Base-by-base conservation (phyloP, 1,284 basidiomycete genomes). In the Coniferiporia sulphurascens region DNA sequence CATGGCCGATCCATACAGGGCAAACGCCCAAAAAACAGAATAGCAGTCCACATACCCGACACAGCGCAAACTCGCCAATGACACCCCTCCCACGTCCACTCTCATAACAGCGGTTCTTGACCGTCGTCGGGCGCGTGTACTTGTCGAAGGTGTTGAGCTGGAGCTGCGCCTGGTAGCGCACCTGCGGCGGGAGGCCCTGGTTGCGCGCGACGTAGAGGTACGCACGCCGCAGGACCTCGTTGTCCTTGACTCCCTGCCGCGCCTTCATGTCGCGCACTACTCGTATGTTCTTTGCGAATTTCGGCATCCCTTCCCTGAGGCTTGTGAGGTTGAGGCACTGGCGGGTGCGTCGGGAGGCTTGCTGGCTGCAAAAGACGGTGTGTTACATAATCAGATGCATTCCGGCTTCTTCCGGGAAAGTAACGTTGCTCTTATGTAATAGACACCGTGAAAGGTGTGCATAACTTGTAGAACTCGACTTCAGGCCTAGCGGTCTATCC, bases 91-190 rank as follows among this genome's bases (percentile, higher is more conserved):
- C 94, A 61, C 86, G 79, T 0, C 95, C 95, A 5, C 91, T 88
- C 73, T 88, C 91, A 36, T 78, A 76, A 68, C 95, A 98, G 17
- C 94, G 79, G 72, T 95, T 94, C 73, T 92, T 93, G 22, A 98
- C 91, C 2, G 85, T 87, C 7, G 85, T 86, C 19, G 91, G 90
- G 41, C 91, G 84, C 8, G 91, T 88, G 72, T 92, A 91, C 52
- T 84, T 83, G 61, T 84, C 87, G 68, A 97, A 93, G 19, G 86
- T 84, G 74, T 95, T 96, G 58, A 98, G 81, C 69, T 96, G 92
- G 60, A 98, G 78, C 72, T 98, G 95, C n/a, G 96, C 95, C 69
- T 95, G 92, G 74, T 96, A 93, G 61, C 96, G 89, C 56, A 97
- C 83, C 69, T 92, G 87, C 4, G 89, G 78, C 6, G 93, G 86